Evolutionary conservation across 495 filamentous ascomycete species (phyloP).

Genomic region (Penicillium soppii): DNA sequence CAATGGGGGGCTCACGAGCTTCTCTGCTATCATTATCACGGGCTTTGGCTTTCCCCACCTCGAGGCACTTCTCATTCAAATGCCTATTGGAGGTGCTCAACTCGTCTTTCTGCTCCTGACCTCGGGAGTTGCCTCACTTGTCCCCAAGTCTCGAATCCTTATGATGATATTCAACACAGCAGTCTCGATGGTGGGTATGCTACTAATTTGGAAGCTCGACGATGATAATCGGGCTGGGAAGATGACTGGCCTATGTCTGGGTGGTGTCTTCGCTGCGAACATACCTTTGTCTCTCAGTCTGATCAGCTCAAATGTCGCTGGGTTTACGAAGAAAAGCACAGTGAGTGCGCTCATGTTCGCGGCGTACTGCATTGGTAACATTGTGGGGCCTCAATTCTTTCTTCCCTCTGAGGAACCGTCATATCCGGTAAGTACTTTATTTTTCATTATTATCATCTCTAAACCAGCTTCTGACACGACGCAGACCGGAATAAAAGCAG

Average conservation of each 20-base stretch:
- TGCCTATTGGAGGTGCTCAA: conserved; percentile 36
- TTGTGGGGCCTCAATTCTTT: conserved; percentile 40
- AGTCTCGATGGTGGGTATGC: conserved; percentile 50
- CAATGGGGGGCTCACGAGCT: conserved; percentile 47
- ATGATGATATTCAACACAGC: conserved; percentile 35
- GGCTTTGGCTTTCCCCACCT: conserved; percentile 41
- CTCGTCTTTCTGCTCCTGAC: conserved; percentile 36
- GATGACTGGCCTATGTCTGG: conserved; percentile 56
- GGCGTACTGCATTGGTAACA: conserved; percentile 40
- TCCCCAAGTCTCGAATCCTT: conserved; percentile 24
- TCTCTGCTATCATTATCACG: conserved; percentile 39
- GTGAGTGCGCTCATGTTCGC: conserved; percentile 40
- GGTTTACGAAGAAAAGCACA: conserved; percentile 62
- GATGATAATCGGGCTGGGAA: conserved; percentile 48
- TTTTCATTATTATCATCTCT: background rate
- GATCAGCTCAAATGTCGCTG: conserved; percentile 60
- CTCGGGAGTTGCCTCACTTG: conserved; percentile 29
- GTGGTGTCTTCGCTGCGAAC: conserved; percentile 49
- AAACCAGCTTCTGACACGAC: background rate
- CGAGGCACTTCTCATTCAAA: conserved; percentile 36
- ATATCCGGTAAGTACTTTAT: conserved; percentile 26
- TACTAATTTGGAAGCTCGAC: conserved; percentile 58
- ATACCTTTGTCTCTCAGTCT: conserved; percentile 57
- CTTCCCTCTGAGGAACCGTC: conserved; percentile 30
- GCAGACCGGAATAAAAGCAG: conserved; percentile 31